phyloP scores from a whole-genome alignment of 129 eudicot genomes.

The Tagetes patula region DNA sequence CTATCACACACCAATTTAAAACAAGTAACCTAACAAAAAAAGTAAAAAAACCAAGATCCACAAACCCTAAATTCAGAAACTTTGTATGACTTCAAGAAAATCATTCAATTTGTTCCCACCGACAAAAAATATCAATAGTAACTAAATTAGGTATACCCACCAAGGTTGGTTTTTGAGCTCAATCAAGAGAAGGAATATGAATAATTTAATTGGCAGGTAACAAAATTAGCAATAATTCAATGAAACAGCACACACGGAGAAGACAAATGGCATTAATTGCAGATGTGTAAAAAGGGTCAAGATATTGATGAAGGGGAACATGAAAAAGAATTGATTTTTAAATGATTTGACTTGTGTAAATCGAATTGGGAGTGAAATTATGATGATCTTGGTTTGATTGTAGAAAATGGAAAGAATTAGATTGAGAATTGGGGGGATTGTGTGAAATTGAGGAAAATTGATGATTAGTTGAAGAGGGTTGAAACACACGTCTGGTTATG shows the following conservation, averaged over 20 bases:
- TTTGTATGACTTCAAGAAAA: conserved; percentile 7
- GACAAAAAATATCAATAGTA: conserved; percentile 1
- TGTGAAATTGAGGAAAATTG: neutral
- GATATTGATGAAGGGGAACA: neutral
- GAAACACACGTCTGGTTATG: conserved; percentile 23
- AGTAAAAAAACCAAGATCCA: no score
- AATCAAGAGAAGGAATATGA: conserved; percentile 7
- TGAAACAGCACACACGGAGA: conserved; percentile 10
- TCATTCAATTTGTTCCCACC: neutral
- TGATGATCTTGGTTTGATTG: neutral
- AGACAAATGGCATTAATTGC: conserved; percentile 28
- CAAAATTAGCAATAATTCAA: conserved; percentile 15
- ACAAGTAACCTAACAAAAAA: neutral
- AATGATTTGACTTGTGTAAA: neutral
- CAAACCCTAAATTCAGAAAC: conserved; percentile 18
- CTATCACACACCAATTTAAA: conserved; percentile 28
- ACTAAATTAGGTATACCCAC: conserved; percentile 26
- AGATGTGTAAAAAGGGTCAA: neutral
- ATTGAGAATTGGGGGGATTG: neutral
- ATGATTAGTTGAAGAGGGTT: conserved; percentile 8
- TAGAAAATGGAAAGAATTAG: neutral
- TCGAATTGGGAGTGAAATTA: neutral
- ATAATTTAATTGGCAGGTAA: conserved; percentile 5
- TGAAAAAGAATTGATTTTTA: conserved; percentile 19
- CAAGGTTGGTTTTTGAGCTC: neutral